Evolutionary conservation across 768 basidiomycete species (phyloP), one percentile per base, ranked within the genome.

Genomic region (Phylloporus arenicola): DNA sequence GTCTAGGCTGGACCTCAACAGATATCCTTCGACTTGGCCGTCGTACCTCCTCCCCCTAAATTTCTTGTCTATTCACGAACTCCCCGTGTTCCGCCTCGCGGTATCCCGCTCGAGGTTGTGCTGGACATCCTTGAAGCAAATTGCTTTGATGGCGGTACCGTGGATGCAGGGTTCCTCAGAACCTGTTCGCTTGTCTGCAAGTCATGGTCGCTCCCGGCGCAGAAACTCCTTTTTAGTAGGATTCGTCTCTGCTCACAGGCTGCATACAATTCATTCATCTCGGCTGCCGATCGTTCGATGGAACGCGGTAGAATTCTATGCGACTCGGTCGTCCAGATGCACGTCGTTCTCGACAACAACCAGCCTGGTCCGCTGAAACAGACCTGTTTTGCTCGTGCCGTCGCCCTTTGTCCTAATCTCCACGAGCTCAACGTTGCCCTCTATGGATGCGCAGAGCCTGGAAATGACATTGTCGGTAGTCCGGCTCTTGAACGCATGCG

Each of bases 181-280:
- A 64, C 74, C 42, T 84, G 79, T 58, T 70, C 84, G 3, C 75
- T 88, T 43, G 83, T 88, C 20, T 86, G 78, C 74, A 75, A 70
- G 63, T 72, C 76, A 22, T 88, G 87, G 86, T 79, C 83, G 1
- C 57, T 67, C n/a, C 70, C 75, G 25, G 75, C 82, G 0, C 86
- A 89, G 65, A 79, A 75, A 50, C 74, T 85, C 16, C 71, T 88
- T 42, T 88, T 87, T 66, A 72, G 72, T 48, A 68, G 72, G 41
- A 78, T 86, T 48, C 70, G 69, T 27, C 75, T 88, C 40, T 70
- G 72, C 44, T 79, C 78, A 33, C 76, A 79, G 57, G 62, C 68
- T 14, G 76, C 80, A 2, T 83, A 76, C 65, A 68, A 69, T 38
- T 70, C 81, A 1, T 86, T 89, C 66, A 63, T 68, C 40, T 61